Conservation (phyloP, 345 rosid species). For the Acer saccharum region DNA sequence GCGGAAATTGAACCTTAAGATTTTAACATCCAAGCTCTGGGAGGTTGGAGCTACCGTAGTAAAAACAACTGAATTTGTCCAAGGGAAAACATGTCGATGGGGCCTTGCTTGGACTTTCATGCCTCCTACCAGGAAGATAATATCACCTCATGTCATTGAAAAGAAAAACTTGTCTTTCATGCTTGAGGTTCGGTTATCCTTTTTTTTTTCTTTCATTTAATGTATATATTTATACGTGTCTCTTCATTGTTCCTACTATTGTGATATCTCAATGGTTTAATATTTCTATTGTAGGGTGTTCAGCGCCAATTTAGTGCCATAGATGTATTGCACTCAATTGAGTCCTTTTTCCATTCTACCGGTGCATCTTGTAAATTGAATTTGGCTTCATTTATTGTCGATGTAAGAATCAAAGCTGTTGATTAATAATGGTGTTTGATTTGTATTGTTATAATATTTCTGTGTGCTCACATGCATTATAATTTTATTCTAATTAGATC, state of each 20-base stretch:
- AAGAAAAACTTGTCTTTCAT: conserved; percentile 61
- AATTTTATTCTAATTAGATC: conserved; percentile 47
- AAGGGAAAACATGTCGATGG: conserved; percentile 92
- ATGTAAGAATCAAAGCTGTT: conserved; percentile 51
- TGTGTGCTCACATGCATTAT: conserved; percentile 26
- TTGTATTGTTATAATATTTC: conserved; percentile 17
- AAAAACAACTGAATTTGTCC: conserved; percentile 86
- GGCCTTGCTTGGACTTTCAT: conserved; percentile 93
- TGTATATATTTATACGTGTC: not conserved
- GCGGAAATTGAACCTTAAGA: conserved; percentile 76
- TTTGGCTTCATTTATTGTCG: conserved; percentile 51
- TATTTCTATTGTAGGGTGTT: conserved; percentile 50
- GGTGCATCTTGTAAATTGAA: conserved; percentile 75
- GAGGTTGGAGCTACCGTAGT: conserved; percentile 70
- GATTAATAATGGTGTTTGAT: conserved; percentile 6
- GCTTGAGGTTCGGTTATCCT: conserved; percentile 65
- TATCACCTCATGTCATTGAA: conserved; percentile 43
- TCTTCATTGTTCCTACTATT: not conserved
- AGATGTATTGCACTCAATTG: conserved; percentile 65
- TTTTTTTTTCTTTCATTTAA: not conserved
- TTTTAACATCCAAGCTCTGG: conserved; percentile 69
- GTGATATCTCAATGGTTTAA: conserved; percentile 1
- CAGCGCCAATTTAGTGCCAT: conserved; percentile 71
- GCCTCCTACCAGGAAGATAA: conserved; percentile 62
- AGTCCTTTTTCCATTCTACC: conserved; percentile 51